Evolutionary conservation across 176 grass and related monocot species (phyloP).

Genomic region (Rhynchospora breviuscula): DNA sequence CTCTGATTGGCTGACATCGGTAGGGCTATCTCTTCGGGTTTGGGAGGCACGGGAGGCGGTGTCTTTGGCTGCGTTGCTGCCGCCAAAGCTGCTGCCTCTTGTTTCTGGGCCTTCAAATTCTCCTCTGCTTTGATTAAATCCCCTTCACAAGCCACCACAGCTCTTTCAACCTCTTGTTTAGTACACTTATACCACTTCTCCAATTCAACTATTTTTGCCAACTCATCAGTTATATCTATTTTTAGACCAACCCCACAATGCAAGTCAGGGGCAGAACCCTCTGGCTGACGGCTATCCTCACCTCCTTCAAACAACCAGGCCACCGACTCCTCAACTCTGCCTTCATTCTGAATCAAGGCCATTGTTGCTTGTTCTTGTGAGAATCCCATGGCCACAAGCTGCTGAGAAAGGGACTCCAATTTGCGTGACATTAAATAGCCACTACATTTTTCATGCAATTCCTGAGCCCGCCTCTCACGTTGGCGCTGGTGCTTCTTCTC

Average conservation of each 20-base stretch:
- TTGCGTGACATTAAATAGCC: conserved; percentile 97
- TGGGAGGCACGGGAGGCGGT: conserved; percentile 42
- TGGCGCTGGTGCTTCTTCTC: conserved; percentile 97
- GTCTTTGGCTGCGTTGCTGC: conserved; percentile 35
- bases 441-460: conserved; percentile 86
- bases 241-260: conserved; percentile 65
- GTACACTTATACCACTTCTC: conserved; percentile 73
- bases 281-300: conserved; percentile 72
- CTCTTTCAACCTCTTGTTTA: conserved; percentile 95
- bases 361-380: conserved; percentile 89
- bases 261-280: conserved; percentile 38
- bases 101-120: conserved; percentile 70
- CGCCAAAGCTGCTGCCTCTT: conserved; percentile 36
- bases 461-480: conserved; percentile 85
- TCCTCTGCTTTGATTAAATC: conserved; percentile 82
- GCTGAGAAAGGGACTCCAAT: conserved; percentile 66
- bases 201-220: conserved; percentile 65
- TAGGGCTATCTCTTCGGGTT: conserved; percentile 46
- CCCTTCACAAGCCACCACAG: conserved; percentile 88
- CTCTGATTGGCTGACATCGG: conserved; percentile 41
- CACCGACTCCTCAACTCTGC: conserved; percentile 76
- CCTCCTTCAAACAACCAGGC: conserved; percentile 86
- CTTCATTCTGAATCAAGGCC: conserved; percentile 97
- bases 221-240: conserved; percentile 84
- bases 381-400: conserved; percentile 93